Conservation (phyloP, 352 stramenopile species). For the Phytophthora pisi region DNA sequence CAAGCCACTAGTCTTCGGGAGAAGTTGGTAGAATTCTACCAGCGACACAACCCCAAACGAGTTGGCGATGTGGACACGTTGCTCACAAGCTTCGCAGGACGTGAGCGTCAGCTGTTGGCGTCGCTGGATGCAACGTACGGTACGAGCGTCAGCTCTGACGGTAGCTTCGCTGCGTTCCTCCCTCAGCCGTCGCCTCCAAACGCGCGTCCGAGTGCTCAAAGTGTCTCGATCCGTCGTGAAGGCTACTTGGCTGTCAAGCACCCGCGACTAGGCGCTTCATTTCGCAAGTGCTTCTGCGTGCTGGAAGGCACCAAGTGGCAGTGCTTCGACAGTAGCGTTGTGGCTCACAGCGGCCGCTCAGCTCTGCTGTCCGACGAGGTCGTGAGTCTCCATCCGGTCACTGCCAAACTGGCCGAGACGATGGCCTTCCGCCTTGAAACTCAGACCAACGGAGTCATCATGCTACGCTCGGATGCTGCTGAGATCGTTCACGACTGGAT, state of each 20-base stretch:
- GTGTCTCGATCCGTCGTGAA: conserved; percentile 23
- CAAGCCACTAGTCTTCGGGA: conserved; percentile 35
- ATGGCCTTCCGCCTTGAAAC: conserved; percentile 48
- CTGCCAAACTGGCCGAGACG: conserved; percentile 36
- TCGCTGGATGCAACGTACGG: conserved; percentile 71
- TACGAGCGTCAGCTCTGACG: conserved; percentile 45
- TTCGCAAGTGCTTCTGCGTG: conserved; percentile 46
- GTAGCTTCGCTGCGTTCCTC: conserved; percentile 35
- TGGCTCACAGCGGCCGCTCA: conserved; percentile 8
- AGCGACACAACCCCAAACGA: conserved; percentile 90
- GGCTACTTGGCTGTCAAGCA: conserved; percentile 54
- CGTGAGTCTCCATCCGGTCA: conserved; percentile 38
- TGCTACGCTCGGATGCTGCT: conserved; percentile 41
- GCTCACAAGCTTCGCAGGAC: conserved; percentile 62
- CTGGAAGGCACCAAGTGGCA: conserved; percentile 35
- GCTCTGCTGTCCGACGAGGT: conserved; percentile 38
- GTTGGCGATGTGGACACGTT: conserved; percentile 81
- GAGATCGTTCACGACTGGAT: conserved; percentile 44
- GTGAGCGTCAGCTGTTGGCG: conserved; percentile 58
- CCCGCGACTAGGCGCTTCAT: conserved; percentile 34
- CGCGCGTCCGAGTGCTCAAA: conserved; percentile 6
- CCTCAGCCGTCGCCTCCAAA: conserved; percentile 9
- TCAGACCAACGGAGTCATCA: conserved; percentile 40
- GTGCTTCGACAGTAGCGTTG: conserved; percentile 44
- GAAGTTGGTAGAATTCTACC: conserved; percentile 89